phyloP scores from a whole-genome alignment of 495 filamentous ascomycete species.

The Aspergillus diversus region DNA sequence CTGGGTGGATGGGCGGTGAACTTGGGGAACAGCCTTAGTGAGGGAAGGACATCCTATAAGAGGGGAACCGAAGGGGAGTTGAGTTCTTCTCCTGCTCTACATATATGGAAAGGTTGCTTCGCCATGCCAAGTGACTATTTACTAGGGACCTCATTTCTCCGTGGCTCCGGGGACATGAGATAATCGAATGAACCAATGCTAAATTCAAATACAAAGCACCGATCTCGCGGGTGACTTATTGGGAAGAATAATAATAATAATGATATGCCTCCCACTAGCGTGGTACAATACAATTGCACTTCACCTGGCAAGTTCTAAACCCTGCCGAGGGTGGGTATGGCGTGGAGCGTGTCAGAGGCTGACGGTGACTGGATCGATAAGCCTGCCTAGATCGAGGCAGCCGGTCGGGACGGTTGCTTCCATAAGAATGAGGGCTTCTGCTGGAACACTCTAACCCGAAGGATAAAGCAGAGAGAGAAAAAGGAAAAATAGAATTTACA shows the following conservation, averaged over 20 bases:
- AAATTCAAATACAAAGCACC: constrained; percentile 13
- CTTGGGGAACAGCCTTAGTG: constrained; percentile 5
- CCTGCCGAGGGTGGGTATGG: background rate
- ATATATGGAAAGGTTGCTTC: constrained; percentile 7
- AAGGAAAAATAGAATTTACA: background rate
- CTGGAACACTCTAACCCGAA: background rate
- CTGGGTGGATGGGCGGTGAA: constrained; percentile 1
- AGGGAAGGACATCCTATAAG: background rate
- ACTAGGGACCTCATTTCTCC: constrained; percentile 19
- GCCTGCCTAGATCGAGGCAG: background rate
- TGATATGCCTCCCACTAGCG: background rate
- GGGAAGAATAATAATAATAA: background rate
- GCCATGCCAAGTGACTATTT: background rate
- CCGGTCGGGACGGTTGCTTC: background rate
- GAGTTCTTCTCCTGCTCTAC: constrained; percentile 9
- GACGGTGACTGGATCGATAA: constrained; percentile 5
- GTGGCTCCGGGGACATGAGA: constrained; percentile 23
- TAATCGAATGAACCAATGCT: constrained; percentile 23
- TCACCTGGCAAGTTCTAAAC: background rate
- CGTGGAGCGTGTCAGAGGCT: background rate
- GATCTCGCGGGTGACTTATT: constrained; percentile 9
- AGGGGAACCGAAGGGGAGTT: background rate
- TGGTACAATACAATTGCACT: background rate
- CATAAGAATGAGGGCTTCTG: too few relatives aligned
- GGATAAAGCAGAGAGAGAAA: background rate